A percentile compares a stretch with the other conserved stretches of the same genome.
phyloP scores from a whole-genome alignment of 345 rosid genomes.

The Mangifera indica region DNA sequence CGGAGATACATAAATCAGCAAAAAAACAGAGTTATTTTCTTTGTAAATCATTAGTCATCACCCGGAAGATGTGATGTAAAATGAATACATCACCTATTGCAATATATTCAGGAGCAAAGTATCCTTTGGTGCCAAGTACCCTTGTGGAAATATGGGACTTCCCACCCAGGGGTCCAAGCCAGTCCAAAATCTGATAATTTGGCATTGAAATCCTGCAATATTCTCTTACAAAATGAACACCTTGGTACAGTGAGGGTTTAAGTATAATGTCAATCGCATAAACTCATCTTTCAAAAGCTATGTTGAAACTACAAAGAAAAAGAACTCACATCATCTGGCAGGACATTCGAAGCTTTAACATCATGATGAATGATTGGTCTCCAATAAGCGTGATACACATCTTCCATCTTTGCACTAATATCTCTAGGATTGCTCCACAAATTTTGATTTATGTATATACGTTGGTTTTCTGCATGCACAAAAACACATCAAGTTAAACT shows the following conservation, averaged over 20 bases:
- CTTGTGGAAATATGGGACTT: too few relatives aligned
- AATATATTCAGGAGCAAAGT: too few relatives aligned
- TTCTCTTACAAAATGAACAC: constrained; percentile 6
- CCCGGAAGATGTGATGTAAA: too few relatives aligned
- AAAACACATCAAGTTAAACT: neutral
- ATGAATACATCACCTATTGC: too few relatives aligned
- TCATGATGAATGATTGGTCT: constrained; percentile 47
- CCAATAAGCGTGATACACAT: constrained; percentile 4
- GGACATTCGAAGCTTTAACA: constrained; percentile 47
- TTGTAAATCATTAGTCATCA: too few relatives aligned
- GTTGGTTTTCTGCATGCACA: constrained; percentile 1
- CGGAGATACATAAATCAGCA: too few relatives aligned
- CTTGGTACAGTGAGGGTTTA: neutral
- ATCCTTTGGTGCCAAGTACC: too few relatives aligned
- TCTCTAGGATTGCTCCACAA: neutral
- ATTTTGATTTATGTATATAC: neutral
- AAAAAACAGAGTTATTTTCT: too few relatives aligned
- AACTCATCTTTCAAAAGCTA: neutral
- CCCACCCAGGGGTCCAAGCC: too few relatives aligned
- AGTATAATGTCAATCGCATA: neutral
- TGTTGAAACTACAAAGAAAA: neutral
- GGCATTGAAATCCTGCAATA: constrained; percentile 45
- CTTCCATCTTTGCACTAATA: neutral
- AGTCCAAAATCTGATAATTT: too few relatives aligned
- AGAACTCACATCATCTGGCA: constrained; percentile 35